These are phyloP conservation scores for Pseudevernia furfuracea DNA, from an alignment of 495 filamentous ascomycete species.

Conservation along the genomic window DNA sequence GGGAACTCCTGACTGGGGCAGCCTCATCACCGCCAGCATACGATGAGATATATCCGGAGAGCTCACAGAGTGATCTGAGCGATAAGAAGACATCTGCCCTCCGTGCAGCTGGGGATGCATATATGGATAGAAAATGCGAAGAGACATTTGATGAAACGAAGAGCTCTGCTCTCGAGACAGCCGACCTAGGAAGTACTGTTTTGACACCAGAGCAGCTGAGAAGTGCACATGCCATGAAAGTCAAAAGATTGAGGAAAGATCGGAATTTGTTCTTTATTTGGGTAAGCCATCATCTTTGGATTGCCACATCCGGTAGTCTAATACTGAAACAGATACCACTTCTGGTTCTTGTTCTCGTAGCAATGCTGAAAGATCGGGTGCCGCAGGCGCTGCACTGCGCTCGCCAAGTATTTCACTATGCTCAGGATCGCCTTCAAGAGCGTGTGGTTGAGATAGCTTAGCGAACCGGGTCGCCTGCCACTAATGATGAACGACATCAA, in stretches of 20 bases:
- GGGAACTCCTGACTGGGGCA: constrained; percentile 54
- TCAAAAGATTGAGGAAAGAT: constrained; percentile 67
- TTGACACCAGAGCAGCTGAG: constrained; percentile 61
- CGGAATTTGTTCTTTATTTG: constrained; percentile 79
- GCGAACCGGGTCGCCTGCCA: neutral
- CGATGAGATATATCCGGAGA: constrained; percentile 66
- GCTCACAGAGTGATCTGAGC: constrained; percentile 36
- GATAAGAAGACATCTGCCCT: constrained; percentile 55
- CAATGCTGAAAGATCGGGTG: constrained; percentile 42
- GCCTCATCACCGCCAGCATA: constrained; percentile 63
- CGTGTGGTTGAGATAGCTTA: constrained; percentile 3
- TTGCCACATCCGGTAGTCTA: constrained; percentile 26
- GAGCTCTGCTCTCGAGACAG: constrained; percentile 35
- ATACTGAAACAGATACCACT: constrained; percentile 43
- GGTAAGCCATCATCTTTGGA: constrained; percentile 50
- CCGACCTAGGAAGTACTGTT: constrained; percentile 39
- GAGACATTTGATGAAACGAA: constrained; percentile 45
- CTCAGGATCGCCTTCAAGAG: constrained; percentile 3
- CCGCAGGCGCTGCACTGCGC: constrained; percentile 11
- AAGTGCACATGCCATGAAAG: constrained; percentile 62
- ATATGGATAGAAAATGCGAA: constrained; percentile 61
- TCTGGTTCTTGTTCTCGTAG: constrained; percentile 54
- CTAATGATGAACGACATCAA: constrained; percentile 7
- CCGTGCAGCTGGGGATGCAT: constrained; percentile 55
- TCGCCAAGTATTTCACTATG: constrained; percentile 8